These are phyloP conservation scores for Aegilops tauschii DNA, from an alignment of 176 grass and related monocot species.

Conservation along the genomic window DNA sequence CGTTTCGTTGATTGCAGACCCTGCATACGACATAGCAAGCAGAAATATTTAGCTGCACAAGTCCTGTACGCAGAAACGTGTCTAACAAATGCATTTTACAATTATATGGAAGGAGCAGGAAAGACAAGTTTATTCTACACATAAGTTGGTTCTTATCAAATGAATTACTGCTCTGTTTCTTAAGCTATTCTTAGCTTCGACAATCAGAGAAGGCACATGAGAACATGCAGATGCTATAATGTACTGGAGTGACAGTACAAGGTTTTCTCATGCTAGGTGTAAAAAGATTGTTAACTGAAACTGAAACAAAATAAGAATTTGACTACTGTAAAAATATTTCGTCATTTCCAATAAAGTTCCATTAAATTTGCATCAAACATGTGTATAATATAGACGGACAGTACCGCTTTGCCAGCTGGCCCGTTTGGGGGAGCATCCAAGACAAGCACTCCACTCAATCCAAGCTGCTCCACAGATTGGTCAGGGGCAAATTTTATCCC, in stretches of 20 bases:
- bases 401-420: slow-evolving; percentile 98
- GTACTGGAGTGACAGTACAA: background rate
- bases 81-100: background rate
- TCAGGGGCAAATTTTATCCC: slow-evolving; percentile 99
- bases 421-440: slow-evolving; percentile 92
- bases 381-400: background rate
- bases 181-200: background rate
- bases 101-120: background rate
- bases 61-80: background rate
- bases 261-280: background rate
- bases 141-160: background rate
- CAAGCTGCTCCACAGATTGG: slow-evolving; percentile 98
- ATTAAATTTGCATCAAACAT: background rate
- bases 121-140: background rate
- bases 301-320: background rate
- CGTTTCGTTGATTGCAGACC: slow-evolving; percentile 83
- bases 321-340: background rate
- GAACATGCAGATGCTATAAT: background rate
- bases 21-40: slow-evolving; percentile 33
- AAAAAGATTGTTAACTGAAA: background rate
- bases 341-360: background rate
- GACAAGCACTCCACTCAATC: slow-evolving; percentile 93
- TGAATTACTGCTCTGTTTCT: background rate
- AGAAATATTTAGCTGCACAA: slow-evolving; percentile 8
- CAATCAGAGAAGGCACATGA: background rate